Evolutionary conservation across 306 rosid species (phyloP).

Genomic region (Rosa multiflora): DNA sequence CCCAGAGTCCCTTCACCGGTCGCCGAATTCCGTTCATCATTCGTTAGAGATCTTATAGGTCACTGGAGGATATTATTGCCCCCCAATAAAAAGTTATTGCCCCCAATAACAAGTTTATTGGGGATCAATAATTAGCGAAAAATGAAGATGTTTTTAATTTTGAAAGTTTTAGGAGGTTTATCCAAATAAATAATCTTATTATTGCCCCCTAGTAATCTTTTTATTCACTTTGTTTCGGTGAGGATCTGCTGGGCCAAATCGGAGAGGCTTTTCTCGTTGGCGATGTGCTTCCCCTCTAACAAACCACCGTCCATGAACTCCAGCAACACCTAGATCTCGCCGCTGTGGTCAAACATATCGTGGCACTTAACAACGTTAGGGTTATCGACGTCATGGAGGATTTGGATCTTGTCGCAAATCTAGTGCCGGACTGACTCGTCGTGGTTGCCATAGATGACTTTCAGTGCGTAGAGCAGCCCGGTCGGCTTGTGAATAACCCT

Average conservation of each 20-base stretch:
- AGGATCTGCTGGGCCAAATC: constrained; percentile 85
- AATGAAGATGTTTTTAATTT: too few species aligned
- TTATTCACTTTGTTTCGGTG: constrained; percentile 21
- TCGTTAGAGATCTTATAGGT: too few species aligned
- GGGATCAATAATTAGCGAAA: too few species aligned
- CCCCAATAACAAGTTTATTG: too few species aligned
- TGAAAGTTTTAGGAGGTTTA: too few species aligned
- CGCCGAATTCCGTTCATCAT: too few species aligned
- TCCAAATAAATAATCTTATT: too few species aligned
- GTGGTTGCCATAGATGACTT: constrained; percentile 83
- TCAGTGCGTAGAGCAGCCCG: constrained; percentile 55
- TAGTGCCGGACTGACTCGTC: constrained; percentile 73
- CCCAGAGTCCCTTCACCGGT: too few species aligned
- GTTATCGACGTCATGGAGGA: constrained; percentile 86
- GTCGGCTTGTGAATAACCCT: constrained; percentile 65
- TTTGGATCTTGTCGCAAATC: constrained; percentile 91
- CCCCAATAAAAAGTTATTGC: too few species aligned
- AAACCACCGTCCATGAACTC: constrained; percentile 93
- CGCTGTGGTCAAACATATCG: constrained; percentile 94
- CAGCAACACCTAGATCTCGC: constrained; percentile 84
- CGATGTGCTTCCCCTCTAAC: constrained; percentile 68
- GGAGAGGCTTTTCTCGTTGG: constrained; percentile 55
- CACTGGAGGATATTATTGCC: too few species aligned
- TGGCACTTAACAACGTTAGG: constrained; percentile 91
- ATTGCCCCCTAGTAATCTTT: too few species aligned